Evolutionary conservation across 257 asterid genomes (phyloP), one percentile per base, ranked within the genome.

Genomic region (Nicotiana undulata): DNA sequence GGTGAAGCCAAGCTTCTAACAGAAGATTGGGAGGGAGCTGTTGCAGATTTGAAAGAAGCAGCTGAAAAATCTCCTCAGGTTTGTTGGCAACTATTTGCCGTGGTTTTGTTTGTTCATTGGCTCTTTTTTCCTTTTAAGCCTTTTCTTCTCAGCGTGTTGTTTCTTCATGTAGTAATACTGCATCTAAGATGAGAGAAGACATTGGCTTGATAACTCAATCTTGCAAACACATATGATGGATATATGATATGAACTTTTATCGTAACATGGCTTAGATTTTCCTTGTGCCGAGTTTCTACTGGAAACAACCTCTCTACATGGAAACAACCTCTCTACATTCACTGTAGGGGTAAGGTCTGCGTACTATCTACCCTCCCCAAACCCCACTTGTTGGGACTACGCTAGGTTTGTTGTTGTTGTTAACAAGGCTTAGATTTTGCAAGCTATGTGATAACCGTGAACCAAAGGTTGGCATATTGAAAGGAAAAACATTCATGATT

Each of bases 21-120:
- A 68, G 98, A 95, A 88, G 97, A 95, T 80, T 93, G 98, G 98
- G 98, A 95, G 80, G 97, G 97, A 85, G 98, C 98, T 82, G 95
- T 90, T 49, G 97, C 95, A 46, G 98, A 95, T 83, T 61, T 95
- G 80, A 95, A 92, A 90, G 85, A 89, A 74, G 97, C 98, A 22
- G 94, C 96, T 40, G 98, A 95, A 84, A 95, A 89, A 89, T 91
- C 94, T 68, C 97, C 98, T 40, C 98, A 95, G 98, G 98, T 93
- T 81, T 82, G 89, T 64, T 46, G 77, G 78, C 60, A 72, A 22
- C 24, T 46, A 22, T 72, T 72, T 24, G 28, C 20, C 12, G 9
- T 67, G 18, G 76, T 10, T 34, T 4, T n/a, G 29, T 32, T 66
- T 66, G 75, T 66, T 66, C 18, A 32, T 66, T n/a, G n/a, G 13